These are phyloP conservation scores for Sherardia arvensis DNA, from an alignment of 257 asterid genomes.

Conservation along the genomic window DNA sequence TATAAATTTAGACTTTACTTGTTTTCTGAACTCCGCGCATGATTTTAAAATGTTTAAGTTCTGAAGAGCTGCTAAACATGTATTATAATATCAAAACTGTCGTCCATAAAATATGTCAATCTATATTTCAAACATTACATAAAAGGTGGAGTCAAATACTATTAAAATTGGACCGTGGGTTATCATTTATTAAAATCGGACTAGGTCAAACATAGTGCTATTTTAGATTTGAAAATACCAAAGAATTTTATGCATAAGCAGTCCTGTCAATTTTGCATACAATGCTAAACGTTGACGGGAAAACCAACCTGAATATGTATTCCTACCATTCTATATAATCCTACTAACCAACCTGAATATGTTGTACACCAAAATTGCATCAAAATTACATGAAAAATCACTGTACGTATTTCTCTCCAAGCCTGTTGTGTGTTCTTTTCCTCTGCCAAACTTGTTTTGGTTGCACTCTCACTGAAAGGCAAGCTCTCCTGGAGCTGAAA, in stretches of 20 bases:
- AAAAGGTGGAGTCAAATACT: background rate
- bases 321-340: background rate
- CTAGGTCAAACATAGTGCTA: background rate
- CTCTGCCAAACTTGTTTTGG: background rate
- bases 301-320: too few relatives aligned
- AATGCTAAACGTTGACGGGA: background rate
- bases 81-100: too few relatives aligned
- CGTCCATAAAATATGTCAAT: too few relatives aligned
- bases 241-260: background rate
- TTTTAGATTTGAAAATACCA: background rate
- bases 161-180: background rate
- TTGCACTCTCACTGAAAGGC: background rate
- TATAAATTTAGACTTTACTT: too few relatives aligned
- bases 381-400: background rate
- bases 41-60: too few relatives aligned
- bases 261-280: background rate
- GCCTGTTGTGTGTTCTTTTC: background rate
- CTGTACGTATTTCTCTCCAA: background rate
- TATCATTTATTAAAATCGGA: too few relatives aligned
- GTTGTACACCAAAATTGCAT: background rate
- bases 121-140: too few relatives aligned
- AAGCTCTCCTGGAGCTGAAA: constrained; percentile 1
- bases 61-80: too few relatives aligned
- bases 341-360: background rate
- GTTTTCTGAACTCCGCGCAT: too few relatives aligned